phyloP scores from a whole-genome alignment of 2,329 filamentous ascomycete species.

The Colletotrichum theobromicola region DNA sequence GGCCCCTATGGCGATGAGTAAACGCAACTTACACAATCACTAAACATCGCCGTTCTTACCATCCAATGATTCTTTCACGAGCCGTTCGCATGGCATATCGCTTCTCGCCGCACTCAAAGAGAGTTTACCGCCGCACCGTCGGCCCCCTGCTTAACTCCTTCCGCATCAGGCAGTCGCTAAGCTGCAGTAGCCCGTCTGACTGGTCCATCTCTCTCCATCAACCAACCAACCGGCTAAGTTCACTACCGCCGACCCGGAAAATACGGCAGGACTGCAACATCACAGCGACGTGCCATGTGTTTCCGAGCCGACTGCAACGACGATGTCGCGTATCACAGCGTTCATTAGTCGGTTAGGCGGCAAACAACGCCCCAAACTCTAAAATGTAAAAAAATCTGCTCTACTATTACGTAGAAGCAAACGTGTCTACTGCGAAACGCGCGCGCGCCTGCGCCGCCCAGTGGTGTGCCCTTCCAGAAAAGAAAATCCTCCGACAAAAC shows the following conservation, averaged over 20 bases:
- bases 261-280: neutral
- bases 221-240: neutral
- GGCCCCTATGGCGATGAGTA: neutral
- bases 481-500: neutral
- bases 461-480: neutral
- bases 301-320: neutral
- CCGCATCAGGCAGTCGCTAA: neutral
- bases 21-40: neutral
- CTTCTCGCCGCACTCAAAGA: neutral
- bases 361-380: neutral
- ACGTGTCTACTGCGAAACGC: neutral
- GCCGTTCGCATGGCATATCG: neutral
- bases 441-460: neutral
- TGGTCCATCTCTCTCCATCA: neutral
- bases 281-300: accelerated
- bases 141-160: neutral
- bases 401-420: neutral
- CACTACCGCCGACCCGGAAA: neutral
- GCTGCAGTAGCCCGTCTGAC: neutral
- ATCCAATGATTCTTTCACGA: accelerated
- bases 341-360: neutral
- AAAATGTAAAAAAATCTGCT: neutral
- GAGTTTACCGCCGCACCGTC: neutral
- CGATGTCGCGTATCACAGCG: neutral
- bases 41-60: accelerated